Evolutionary conservation across 345 rosid genomes (phyloP), one percentile per base, ranked within the genome.

Genomic region (Carallia brachiata): DNA sequence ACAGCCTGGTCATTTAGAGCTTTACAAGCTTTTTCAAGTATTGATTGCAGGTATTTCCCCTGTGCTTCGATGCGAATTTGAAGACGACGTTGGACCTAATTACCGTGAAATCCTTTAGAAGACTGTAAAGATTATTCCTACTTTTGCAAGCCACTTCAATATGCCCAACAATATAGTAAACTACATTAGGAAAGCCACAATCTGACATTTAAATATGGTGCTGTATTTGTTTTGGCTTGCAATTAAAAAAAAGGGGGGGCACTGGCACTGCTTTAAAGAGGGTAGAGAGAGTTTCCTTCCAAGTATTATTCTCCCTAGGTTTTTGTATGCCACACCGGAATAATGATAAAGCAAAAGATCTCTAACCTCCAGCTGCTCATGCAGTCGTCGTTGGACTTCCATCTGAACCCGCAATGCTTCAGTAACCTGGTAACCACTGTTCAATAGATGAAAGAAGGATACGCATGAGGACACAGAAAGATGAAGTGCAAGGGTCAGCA

Each of bases 321-420:
- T 44, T 44, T 9, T 44, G 48, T 10, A 44, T 0, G 47, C 48
- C 4, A 44, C 48, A 10, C 4, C 15, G 15, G 10, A 44, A 44
- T 44, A 44, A 10, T 12, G 15, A 44, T 44, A 44, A 3, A 7
- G n/a, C 39, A 27, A 37, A 9, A 54, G 27, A 23, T 60, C 13
- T 55, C 88, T 67, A 74, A 91, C 98, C 98, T 94, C 98, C 70
- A 94, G 79, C 75, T 94, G 96, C 75, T 94, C 97, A 56, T 91
- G 97, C 60, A 94, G 84, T 84, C 96, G 85, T 74, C 96, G 74
- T 76, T 94, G 98, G 65, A 94, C 95, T 90, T 94, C 98, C 98
- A 94, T 91, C 79, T 94, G 98, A 6, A 87, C 91, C 70, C 96
- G 81, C 75, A 94, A 79, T 65, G 98, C 98, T 84, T 94, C 98